Evolutionary conservation across 257 asterid species (phyloP).

Genomic region (Cinchona pubescens): DNA sequence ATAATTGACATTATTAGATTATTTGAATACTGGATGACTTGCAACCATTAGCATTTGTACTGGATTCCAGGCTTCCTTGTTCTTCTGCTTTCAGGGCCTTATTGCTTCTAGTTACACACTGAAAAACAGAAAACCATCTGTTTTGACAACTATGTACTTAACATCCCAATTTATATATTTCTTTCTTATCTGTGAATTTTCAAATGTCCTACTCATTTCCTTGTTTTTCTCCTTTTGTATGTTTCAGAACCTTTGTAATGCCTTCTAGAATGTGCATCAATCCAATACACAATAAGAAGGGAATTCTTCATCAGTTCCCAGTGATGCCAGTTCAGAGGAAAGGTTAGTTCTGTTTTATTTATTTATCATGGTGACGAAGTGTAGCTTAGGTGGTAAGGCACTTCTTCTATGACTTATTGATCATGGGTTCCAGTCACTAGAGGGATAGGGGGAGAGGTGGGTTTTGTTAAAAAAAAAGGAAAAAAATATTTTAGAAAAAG

Average conservation of each 20-base stretch:
- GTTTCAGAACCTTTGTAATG: constrained; percentile 89
- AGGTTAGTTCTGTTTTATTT: constrained; percentile 37
- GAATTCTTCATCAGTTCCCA: constrained; percentile 72
- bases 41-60: not conserved
- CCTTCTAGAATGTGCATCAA: constrained; percentile 95
- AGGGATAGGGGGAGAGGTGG: too few relatives aligned
- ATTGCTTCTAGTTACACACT: not conserved
- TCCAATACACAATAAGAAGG: constrained; percentile 84
- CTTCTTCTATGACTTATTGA: too few relatives aligned
- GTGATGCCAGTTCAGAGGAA: constrained; percentile 51
- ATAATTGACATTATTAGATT: not conserved
- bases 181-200: not conserved
- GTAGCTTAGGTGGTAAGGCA: too few relatives aligned
- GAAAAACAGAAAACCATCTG: not conserved
- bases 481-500: too few relatives aligned
- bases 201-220: constrained; percentile 4
- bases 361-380: too few relatives aligned
- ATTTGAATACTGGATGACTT: not conserved
- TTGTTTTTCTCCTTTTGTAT: constrained; percentile 12
- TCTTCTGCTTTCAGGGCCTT: not conserved
- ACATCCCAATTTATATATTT: not conserved
- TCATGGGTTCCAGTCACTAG: too few relatives aligned
- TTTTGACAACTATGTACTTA: not conserved
- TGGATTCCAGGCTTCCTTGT: not conserved
- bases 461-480: too few relatives aligned